Base-by-base conservation (phyloP, 805 yeast genomes). In the Debaryomyces castellii region DNA sequence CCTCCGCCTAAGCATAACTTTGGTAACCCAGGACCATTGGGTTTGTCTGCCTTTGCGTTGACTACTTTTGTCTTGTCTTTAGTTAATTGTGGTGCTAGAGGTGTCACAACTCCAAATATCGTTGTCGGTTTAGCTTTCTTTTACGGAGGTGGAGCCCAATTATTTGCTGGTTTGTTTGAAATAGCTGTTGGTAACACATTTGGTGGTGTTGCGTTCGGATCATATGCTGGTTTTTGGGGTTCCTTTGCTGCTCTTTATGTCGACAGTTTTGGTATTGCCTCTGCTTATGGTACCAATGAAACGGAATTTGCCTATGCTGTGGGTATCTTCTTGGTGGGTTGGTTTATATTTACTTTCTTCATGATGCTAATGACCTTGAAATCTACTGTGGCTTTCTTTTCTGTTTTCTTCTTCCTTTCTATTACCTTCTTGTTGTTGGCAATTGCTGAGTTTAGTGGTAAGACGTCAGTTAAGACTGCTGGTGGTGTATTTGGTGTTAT, bases 1-100 rank as follows among this genome's bases (percentile, higher is more conserved):
- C 77, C 77, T 21, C 72, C 76, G 12, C 73, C 75, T 18, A 66
- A 67, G 46, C 60, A 67, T 50, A 51, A 64, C 49, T 60, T 68
- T 67, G 91, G 85, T 47, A 85, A 85, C 56, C 91, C 92, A 21
- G 87, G 86, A 39, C 91, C 91, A 18, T 67, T 85, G 50, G 92
- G 91, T 12, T 68, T 86, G 47, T 78, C 82, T 23, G 87, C 85
- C 21, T 85, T 85, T 64, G 87, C 89, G 12, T 67, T 82, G 52
- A 80, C 87, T 18, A 80, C 86, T 37, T 80, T 85, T 61, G 85
- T 83, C 23, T 71, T 85, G 34, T 80, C 87, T 2, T 58, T 85
- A 54, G 70, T 80, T 45, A 85, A 85, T 59, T 76, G 80, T 25
- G 80, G 77, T 36, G 89, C 87, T 10, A 80, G 86, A 71, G 87